A percentile compares a stretch with the other conserved stretches of the same genome.
Evolutionary conservation across 768 basidiomycete species (phyloP).

Genomic region (Lactifluus piperatus): DNA sequence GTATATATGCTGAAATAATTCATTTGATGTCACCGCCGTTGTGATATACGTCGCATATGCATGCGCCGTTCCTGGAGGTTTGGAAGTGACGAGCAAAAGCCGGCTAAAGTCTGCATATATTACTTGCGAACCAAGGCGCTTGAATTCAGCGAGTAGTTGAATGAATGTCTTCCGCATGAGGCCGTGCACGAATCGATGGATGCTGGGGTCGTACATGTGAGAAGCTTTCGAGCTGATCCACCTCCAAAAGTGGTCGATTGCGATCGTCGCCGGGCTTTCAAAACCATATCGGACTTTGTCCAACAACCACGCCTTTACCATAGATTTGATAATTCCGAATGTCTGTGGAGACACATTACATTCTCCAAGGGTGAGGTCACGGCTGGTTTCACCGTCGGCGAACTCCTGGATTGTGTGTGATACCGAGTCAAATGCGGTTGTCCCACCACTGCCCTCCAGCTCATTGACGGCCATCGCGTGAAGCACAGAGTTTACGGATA

Average conservation of each 20-base stretch:
- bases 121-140: conserved; percentile 85
- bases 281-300: conserved; percentile 70
- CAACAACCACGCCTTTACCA: conserved; percentile 87
- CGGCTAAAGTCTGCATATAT: conserved; percentile 91
- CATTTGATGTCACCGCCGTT: conserved; percentile 87
- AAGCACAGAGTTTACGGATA: conserved; percentile 89
- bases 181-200: conserved; percentile 89
- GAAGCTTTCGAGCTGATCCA: conserved; percentile 87
- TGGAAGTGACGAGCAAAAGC: conserved; percentile 86
- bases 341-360: conserved; percentile 81
- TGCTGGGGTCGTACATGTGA: conserved; percentile 83
- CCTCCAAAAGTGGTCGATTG: conserved; percentile 93
- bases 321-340: conserved; percentile 74
- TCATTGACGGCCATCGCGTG: conserved; percentile 96
- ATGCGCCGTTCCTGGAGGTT: conserved; percentile 89
- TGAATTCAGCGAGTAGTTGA: conserved; percentile 94
- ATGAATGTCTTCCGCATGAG: conserved; percentile 98
- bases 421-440: conserved; percentile 89
- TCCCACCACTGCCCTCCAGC: conserved; percentile 89
- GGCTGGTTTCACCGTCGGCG: conserved; percentile 51
- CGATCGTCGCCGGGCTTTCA: conserved; percentile 55
- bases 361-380: conserved; percentile 80
- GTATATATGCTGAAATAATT: conserved; percentile 90
- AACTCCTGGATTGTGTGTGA: conserved; percentile 90
- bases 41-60: conserved; percentile 96